Conservation (phyloP, 2,329 filamentous ascomycete genomes). For the Colletotrichum navitas region DNA sequence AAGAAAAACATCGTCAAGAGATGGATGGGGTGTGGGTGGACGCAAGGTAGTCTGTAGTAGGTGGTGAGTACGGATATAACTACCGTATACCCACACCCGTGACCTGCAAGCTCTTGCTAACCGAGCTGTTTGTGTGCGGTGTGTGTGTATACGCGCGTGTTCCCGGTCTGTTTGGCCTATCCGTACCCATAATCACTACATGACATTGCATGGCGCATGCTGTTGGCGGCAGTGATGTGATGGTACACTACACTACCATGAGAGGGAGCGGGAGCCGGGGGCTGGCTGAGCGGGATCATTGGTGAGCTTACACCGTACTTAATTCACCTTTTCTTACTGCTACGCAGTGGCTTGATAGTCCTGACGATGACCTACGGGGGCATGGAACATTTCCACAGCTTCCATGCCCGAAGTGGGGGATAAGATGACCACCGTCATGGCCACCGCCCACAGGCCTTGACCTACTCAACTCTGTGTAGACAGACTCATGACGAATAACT, state of each 20-base stretch:
- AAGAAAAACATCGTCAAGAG: slow-evolving; percentile 5
- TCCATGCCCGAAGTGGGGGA: slow-evolving; percentile 12
- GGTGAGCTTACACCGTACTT: not conserved
- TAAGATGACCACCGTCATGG: slow-evolving; percentile 2
- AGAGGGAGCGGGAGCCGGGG: not conserved
- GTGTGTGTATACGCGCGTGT: slow-evolving; percentile 3
- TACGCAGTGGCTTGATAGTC: not conserved
- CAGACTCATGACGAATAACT: not conserved
- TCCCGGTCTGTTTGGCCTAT: not conserved
- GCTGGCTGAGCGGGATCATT: not conserved
- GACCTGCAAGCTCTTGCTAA: not conserved
- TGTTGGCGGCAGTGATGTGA: slow-evolving; percentile 2
- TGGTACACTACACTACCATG: not conserved
- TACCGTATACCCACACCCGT: not conserved
- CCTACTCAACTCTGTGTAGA: not conserved
- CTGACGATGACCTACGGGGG: not conserved
- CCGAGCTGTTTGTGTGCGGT: not conserved
- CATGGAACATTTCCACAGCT: slow-evolving; percentile 24
- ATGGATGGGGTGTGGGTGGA: slow-evolving; percentile 4
- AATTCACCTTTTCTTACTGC: not conserved
- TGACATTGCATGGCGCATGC: slow-evolving; percentile 25
- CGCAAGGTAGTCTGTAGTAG: not conserved
- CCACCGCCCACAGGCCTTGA: not conserved
- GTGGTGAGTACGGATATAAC: not conserved
- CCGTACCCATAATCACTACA: slow-evolving; percentile 4